A percentile compares a stretch with the other conserved stretches of the same genome.
Evolutionary conservation across 1,139 yeast genomes (phyloP).

Genomic region (Geotrichum histeridarum): DNA sequence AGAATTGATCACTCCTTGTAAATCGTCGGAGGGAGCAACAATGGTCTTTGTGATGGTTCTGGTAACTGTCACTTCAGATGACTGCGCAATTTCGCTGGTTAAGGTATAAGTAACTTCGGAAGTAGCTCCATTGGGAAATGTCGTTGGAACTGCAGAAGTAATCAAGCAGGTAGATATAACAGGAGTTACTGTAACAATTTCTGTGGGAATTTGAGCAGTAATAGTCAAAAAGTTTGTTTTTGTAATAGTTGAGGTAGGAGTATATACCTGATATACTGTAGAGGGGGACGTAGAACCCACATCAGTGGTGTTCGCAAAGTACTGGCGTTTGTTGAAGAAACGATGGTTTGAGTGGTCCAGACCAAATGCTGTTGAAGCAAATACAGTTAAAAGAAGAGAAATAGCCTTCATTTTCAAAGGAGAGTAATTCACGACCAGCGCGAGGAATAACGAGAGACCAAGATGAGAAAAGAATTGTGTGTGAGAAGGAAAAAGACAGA

Average conservation of each 20-base stretch:
- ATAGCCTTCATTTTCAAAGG: background rate
- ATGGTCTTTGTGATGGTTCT: slow-evolving; percentile 7
- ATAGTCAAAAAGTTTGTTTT: background rate
- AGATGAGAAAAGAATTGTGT: background rate
- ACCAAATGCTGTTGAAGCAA: slow-evolving; percentile 6
- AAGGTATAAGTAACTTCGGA: slow-evolving; percentile 2
- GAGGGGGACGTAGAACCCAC: background rate
- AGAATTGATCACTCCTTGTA: slow-evolving; percentile 6
- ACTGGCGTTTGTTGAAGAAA: slow-evolving; percentile 3
- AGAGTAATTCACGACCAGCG: slow-evolving; percentile 12
- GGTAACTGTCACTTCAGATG: slow-evolving; percentile 10
- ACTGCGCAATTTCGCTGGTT: slow-evolving; percentile 5
- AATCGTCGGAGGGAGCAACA: slow-evolving; percentile 8
- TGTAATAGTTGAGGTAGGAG: slow-evolving; percentile 8
- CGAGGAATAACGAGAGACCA: background rate
- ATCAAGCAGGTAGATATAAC: slow-evolving; percentile 3
- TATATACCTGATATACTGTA: background rate
- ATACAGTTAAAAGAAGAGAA: too few relatives aligned
- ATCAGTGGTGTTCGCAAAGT: slow-evolving; percentile 7
- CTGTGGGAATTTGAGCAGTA: slow-evolving; percentile 7
- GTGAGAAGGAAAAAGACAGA: background rate
- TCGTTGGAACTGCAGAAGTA: background rate
- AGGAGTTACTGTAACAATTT: background rate
- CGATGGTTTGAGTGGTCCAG: background rate
- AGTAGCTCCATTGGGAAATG: slow-evolving; percentile 2